Evolutionary conservation across 148 eudicot genomes (phyloP), one percentile per base, ranked within the genome.

Genomic region (Silene uniflora): DNA sequence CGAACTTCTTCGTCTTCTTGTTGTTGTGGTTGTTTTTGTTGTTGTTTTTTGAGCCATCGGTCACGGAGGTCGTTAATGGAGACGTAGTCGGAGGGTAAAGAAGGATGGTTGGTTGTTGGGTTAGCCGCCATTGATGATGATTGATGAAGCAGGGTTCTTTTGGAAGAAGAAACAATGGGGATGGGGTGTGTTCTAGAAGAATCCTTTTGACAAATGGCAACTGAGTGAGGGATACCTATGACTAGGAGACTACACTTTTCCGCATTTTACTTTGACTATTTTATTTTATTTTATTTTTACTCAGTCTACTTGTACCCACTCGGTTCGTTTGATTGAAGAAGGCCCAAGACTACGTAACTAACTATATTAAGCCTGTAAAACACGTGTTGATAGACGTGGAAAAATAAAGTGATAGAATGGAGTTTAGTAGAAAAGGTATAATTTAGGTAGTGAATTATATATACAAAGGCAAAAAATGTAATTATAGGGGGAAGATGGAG

Each of bases 11-110:
- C 19, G 2, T 71, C 32, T 25, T 71, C 14, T 58, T 61, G 18
- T 23, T 61, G 62, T 8, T 42, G 75, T n/a, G 69, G 74, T 22
- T 69, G 80, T 70, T 72, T 72, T 9, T 39, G 74, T 19, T 75
- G 74, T 18, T 69, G 80, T 74, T 72, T 73, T 35, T 69, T 59
- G 2, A 71, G 7, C 83, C 83, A 80, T 72, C 73, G 76, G 13
- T 76, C 60, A 25, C 59, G 76, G 24, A 80, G 79, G 39, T 80
- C 79, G 49, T 62, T 67, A 7, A 80, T 69, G 63, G 79, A 71
- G 66, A 80, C 79, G 61, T 80, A 75, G 68, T 80, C 76, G n/a
- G 73, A 4, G 24, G 79, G 83, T 13, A 76, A 25, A 0, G 73
- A 23, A 2, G 76, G 25, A 10, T 70, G 25, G 59, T 14, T 35